Base-by-base conservation (phyloP, 1,284 basidiomycete genomes). In the Trichosporon coremiiforme region DNA sequence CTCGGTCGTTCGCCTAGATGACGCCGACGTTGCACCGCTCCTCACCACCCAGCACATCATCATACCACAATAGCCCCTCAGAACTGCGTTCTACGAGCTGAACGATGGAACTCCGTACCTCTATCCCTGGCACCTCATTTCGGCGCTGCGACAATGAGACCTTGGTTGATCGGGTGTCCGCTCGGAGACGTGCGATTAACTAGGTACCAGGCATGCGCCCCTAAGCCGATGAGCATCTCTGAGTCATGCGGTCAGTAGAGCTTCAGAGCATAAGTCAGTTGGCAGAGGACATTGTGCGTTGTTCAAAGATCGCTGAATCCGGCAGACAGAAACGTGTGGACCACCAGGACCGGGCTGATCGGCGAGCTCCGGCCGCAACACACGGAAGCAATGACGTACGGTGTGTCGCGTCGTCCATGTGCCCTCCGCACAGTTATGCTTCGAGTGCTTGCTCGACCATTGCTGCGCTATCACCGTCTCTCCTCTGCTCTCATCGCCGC, bases 311-410 rank as follows among this genome's bases (percentile, higher is more conserved):
- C n/a, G n/a, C n/a, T n/a, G 12, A 7, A 9, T 6, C 10, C n/a
- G n/a, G n/a, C n/a, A n/a, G n/a, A n/a, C n/a, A n/a, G 20, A 9
- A 55, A n/a, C 10, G 10, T 22, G 53, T 9, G 25, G 12, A 1
- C 25, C 25, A 31, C n/a, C 7, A n/a, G n/a, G 55, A 29, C 33
- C 55, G 55, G 55, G 25, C 4, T 17, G 55, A 57, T 57, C 55
- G 55, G 55, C 55, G 55, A 57, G 55, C 55, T 57, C 55, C 55
- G 55, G 55, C 55, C 55, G 55, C 53, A n/a, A 15, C 22, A 22
- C 25, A 33, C 55, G 55, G 55, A 33, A 57, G 55, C 55, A 57
- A 57, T 57, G 55, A 57, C 29, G 55, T 53, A 20, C n/a, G 17
- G 47, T 45, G 22, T 15, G 47, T 50, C 9, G 10, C 55, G 13